Percentiles rank a stretch among this genome's conserved stretches.
phyloP scores from a whole-genome alignment of 2,329 filamentous ascomycete genomes.

The Mollisia scopiformis region DNA sequence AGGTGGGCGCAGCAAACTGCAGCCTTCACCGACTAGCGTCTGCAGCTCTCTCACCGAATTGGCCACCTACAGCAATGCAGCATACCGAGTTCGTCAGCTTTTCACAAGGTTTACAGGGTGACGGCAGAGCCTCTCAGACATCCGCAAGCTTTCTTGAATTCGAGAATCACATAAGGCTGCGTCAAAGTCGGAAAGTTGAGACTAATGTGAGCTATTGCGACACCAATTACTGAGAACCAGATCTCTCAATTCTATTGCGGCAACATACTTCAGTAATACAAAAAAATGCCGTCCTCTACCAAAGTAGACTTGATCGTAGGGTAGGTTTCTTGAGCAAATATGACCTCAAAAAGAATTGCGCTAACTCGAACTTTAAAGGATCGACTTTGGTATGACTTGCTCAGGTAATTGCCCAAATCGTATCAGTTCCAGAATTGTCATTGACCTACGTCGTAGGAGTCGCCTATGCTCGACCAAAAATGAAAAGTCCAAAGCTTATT shows the following conservation, averaged over 20 bases:
- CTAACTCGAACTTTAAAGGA: not conserved
- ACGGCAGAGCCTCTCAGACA: not conserved
- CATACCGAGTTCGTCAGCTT: not conserved
- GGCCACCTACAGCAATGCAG: not conserved
- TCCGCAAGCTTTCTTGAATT: not conserved
- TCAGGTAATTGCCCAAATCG: not conserved
- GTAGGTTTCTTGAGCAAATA: not conserved
- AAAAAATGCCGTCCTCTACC: not conserved
- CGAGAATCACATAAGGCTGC: not conserved
- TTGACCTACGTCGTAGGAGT: not conserved
- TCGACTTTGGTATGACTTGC: not conserved
- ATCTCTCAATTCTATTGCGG: not conserved
- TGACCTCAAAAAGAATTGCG: not conserved
- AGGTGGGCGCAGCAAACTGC: not conserved
- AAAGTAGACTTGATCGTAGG: not conserved
- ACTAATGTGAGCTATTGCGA: not conserved
- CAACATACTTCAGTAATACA: not conserved
- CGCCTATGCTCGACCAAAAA: not conserved
- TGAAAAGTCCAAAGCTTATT: not conserved
- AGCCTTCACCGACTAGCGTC: not conserved
- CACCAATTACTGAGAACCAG: too few species aligned
- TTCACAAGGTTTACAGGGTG: not conserved
- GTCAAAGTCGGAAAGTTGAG: not conserved
- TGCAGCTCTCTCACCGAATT: not conserved
- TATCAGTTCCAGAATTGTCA: not conserved